phyloP scores from a whole-genome alignment of 805 yeast species.

The Myxozyma sirexii region DNA sequence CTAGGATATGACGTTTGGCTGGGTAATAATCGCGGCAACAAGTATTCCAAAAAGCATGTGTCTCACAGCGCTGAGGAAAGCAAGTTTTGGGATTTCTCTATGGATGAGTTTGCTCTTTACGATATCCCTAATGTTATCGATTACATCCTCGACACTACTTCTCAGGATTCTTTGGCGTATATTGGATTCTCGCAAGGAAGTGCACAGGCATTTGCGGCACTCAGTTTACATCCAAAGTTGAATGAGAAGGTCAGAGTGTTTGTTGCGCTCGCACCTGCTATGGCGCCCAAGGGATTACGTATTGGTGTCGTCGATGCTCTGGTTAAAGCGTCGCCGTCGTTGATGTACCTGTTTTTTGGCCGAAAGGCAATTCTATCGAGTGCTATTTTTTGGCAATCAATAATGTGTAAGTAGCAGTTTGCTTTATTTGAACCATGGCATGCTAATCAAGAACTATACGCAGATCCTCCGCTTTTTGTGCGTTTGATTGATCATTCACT shows the following conservation, averaged over 20 bases:
- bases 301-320: conserved; percentile 75
- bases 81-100: conserved; percentile 84
- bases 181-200: conserved; percentile 94
- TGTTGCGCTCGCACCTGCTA: conserved; percentile 90
- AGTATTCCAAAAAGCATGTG: conserved; percentile 81
- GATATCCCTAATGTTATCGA: conserved; percentile 86
- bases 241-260: conserved; percentile 59
- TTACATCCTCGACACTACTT: conserved; percentile 62
- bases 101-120: conserved; percentile 88
- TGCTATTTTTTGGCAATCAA: conserved; percentile 75
- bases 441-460: neutral
- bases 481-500: conserved; percentile 72
- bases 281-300: conserved; percentile 84
- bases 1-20: conserved; percentile 82
- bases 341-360: conserved; percentile 74
- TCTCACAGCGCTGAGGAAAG: conserved; percentile 47
- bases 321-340: conserved; percentile 72
- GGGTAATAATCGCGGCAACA: conserved; percentile 91
- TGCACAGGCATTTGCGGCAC: conserved; percentile 87
- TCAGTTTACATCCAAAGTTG: conserved; percentile 63
- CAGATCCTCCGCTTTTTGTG: conserved; percentile 69
- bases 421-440: neutral
- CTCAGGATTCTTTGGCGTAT: conserved; percentile 55
- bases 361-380: conserved; percentile 71
- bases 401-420: conserved; percentile 48